Base-by-base conservation (phyloP, 768 basidiomycete species). In the Artomyces pyxidatus region DNA sequence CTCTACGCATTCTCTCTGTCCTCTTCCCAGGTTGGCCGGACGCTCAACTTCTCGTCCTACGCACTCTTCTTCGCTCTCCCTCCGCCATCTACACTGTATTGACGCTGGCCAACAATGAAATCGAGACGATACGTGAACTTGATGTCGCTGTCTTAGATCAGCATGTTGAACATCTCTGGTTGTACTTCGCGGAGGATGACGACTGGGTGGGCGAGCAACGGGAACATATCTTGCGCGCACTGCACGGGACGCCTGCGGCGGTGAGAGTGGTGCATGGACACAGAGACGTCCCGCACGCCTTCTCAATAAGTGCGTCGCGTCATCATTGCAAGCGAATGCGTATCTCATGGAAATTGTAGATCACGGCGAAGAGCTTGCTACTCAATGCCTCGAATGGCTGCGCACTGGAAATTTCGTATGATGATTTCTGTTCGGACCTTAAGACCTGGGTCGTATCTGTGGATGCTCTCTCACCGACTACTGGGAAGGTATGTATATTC, bases 181-280 rank as follows among this genome's bases (percentile, higher is more conserved):
- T 84, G 17, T 83, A 79, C 59, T 86, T 80, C 64, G 85, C 78
- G 3, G 68, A 75, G 32, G 27, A 64, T 6, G 86, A 88, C 59
- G 75, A 74, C 39, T 88, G 86, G 85, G 81, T 89, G 35, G 82
- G 81, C 7, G 64, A 71, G 42, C 71, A 84, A 45, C 75, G 71
- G 50, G 63, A 70, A 16, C 50, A 55, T 6, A 64, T 86, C 14
- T 25, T 53, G 37, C 23, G 32, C 14, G 40, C 28, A 11, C 53
- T 82, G 29, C 58, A 54, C 3, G 63, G 59, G 4, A 64, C 82
- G 47, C 63, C 68, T 19, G 63, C 66, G 4, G 63, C 60, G 37
- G 58, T 54, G 27, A 70, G 61, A 51, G 64, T 79, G 26, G 71
- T 73, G 22, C 70, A 74, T 55, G 78, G 70, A 3, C 63, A 62